These are phyloP conservation scores for Styphnolobium japonicum DNA, from an alignment of 306 rosid species.

Conservation along the genomic window DNA sequence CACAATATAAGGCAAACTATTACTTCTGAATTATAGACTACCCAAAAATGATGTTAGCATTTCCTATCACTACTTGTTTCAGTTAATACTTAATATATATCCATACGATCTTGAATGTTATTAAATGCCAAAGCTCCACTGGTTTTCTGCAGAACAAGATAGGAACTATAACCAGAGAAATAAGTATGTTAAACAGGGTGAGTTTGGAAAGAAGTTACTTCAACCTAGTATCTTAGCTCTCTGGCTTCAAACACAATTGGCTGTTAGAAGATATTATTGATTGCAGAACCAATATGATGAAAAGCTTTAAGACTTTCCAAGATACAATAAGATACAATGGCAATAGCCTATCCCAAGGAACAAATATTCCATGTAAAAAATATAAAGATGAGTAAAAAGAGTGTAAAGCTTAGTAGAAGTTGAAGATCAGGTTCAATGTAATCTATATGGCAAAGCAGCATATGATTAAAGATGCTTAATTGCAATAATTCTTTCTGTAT, in stretches of 20 bases:
- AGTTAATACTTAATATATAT: not conserved
- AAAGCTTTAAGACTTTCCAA: not conserved
- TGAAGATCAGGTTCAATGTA: not conserved
- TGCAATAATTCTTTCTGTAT: not conserved
- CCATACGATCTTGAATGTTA: not conserved
- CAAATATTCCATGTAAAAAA: not conserved
- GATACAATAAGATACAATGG: not conserved
- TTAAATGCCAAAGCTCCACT: not conserved
- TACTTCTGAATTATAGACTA: not conserved
- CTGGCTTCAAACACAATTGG: not conserved
- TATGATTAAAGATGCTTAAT: not conserved
- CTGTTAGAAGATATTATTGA: not conserved
- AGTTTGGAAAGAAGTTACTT: not conserved
- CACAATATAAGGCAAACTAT: not conserved
- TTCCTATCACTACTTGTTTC: not conserved
- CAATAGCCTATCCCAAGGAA: not conserved
- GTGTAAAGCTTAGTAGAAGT: not conserved
- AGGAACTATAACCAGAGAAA: not conserved
- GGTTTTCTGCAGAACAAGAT: not conserved
- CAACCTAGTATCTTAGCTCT: not conserved
- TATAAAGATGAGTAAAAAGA: not conserved
- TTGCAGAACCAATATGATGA: not conserved
- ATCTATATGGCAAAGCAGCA: not conserved
- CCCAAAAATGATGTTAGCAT: not conserved
- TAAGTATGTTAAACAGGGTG: not conserved